phyloP scores from a whole-genome alignment of 2,329 filamentous ascomycete species.

The Trichoderma atrobrunneum region DNA sequence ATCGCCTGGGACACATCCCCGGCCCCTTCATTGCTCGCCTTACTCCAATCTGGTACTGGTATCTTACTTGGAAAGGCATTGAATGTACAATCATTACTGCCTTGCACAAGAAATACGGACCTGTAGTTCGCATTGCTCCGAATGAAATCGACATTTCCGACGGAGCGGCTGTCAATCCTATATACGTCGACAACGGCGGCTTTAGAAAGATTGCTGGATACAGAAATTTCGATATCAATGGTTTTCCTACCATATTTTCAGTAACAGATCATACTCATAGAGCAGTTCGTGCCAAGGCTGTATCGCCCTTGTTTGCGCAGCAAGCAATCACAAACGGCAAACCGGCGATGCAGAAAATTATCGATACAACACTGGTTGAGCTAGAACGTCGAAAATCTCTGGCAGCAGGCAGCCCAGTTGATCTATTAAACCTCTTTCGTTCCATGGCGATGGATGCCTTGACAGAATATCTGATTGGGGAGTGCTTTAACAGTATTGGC shows the following conservation, averaged over 20 bases:
- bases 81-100: not conserved
- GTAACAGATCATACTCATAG: not conserved
- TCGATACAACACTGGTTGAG: not conserved
- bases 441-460: not conserved
- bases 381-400: not conserved
- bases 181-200: not conserved
- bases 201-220: not conserved
- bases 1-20: not conserved
- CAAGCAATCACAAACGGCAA: not conserved
- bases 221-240: not conserved
- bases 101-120: not conserved
- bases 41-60: not conserved
- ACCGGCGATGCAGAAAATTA: not conserved
- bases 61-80: not conserved
- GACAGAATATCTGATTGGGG: not conserved
- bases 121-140: not conserved
- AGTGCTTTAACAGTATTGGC: not conserved
- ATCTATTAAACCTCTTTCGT: not conserved
- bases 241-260: not conserved
- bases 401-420: not conserved
- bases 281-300: not conserved
- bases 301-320: not conserved
- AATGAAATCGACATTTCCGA: not conserved
- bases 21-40: not conserved
- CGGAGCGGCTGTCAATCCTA: not conserved